Evolutionary conservation across 352 stramenopile genomes (phyloP), one percentile per base, ranked within the genome.

Genomic region (Lagenidium giganteum): DNA sequence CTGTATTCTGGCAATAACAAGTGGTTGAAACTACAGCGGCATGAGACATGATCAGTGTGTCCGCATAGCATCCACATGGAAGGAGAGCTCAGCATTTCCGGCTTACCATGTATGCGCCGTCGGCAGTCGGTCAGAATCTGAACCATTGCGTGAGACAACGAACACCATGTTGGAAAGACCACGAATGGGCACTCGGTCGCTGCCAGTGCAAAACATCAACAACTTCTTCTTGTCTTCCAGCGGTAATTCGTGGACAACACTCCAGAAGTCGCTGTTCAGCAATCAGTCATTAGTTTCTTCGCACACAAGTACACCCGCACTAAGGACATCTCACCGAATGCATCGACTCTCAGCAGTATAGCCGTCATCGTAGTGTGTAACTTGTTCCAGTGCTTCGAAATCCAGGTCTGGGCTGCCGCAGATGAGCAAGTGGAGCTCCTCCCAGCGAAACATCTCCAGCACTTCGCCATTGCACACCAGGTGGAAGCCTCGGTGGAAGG

Each of bases 211-310:
- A 42, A 96, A 96, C 41, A 78, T 77, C 25, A 95, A 56, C 29
- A 95, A 46, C 51, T 91, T 83, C 53, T 88, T 88, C 61, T 93
- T 93, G 40, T 93, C 74, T 34, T 87, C 74, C 13, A 90, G 59
- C 24, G 67, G 62, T 34, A 93, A 64, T 17, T 75, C 72, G 45
- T 91, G 78, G n/a, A 93, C 74, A 8, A 93, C 61, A 16, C 66
- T 73, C 82, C 82, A 93, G 47, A 93, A 91, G 54, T 84, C 58
- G 42, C 74, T 88, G 36, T 13, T 35, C 4, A 9, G 5, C 23
- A 45, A 30, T 18, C 27, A 7, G 25, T 8, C 14, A 42, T 28
- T 30, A 44, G 14, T 4, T 14, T 51, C 18, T n/a, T n/a, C n/a
- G n/a, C n/a, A n/a, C n/a, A n/a, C n/a, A n/a, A n/a, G n/a, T n/a